phyloP scores from a whole-genome alignment of 768 basidiomycete genomes.

The Leccinum aurantiacum region DNA sequence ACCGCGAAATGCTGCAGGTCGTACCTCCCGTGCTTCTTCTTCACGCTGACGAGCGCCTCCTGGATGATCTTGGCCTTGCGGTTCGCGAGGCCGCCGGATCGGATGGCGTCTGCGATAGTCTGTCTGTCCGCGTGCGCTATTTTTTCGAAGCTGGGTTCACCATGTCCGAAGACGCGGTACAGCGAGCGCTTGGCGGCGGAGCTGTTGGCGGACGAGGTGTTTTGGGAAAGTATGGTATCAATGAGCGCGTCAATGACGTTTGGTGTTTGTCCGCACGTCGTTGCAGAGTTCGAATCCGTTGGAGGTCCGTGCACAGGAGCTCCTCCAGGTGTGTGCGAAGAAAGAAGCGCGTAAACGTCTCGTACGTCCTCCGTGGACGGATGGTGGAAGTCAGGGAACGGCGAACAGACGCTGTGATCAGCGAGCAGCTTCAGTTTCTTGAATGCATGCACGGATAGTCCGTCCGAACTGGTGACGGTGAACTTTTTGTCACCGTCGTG shows the following conservation, averaged over 20 bases:
- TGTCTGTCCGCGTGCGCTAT: conserved; percentile 46
- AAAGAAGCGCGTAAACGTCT: conserved; percentile 34
- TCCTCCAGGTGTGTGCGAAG: conserved; percentile 36
- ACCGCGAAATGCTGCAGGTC: conserved; percentile 55
- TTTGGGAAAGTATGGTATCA: conserved; percentile 60
- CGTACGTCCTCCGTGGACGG: conserved; percentile 40
- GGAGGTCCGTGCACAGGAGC: conserved; percentile 27
- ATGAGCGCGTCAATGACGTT: conserved; percentile 62
- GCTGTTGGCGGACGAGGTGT: conserved; percentile 52
- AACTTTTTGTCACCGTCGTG: background rate
- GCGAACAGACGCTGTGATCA: background rate
- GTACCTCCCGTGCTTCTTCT: conserved; percentile 48
- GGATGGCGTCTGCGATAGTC: conserved; percentile 48
- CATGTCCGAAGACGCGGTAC: conserved; percentile 31
- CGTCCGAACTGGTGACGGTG: background rate
- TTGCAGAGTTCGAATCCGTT: conserved; percentile 29
- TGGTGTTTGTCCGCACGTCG: conserved; percentile 46
- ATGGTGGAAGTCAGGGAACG: conserved; percentile 26
- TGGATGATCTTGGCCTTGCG: conserved; percentile 58
- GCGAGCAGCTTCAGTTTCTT: background rate
- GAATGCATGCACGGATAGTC: background rate
- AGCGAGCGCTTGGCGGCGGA: conserved; percentile 50
- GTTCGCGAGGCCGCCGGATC: conserved; percentile 57
- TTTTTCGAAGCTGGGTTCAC: conserved; percentile 46
- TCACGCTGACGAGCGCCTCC: conserved; percentile 42